Conservation (phyloP, 2,329 filamentous ascomycete species). For the Grosmannia huntii region DNA sequence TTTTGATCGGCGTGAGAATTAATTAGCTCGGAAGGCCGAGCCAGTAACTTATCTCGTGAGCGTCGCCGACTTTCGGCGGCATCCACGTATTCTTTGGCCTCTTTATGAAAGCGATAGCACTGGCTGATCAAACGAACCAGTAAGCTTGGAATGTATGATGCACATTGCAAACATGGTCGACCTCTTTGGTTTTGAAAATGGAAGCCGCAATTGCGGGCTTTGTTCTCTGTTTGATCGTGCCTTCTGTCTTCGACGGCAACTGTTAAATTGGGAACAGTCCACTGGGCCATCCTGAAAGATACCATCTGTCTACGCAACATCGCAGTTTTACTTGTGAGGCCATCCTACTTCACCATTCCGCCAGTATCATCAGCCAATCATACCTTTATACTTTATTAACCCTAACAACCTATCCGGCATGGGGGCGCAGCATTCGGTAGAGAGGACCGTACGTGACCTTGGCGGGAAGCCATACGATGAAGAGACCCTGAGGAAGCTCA, state of each 20-base stretch:
- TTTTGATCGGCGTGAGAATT: too few species aligned
- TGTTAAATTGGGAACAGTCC: too few species aligned
- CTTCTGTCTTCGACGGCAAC: not conserved
- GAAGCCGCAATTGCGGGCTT: not conserved
- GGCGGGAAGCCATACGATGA: slow-evolving; percentile 6
- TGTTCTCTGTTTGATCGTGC: not conserved
- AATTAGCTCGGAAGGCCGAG: too few species aligned
- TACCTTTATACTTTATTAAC: not conserved
- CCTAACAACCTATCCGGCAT: not conserved
- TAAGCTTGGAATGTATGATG: too few species aligned
- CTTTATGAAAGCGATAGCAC: too few species aligned
- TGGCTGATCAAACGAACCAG: too few species aligned
- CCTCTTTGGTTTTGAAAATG: not conserved
- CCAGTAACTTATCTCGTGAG: too few species aligned
- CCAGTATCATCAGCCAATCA: not conserved
- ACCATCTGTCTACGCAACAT: not conserved
- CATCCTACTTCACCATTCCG: not conserved
- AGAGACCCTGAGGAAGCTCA: slow-evolving; percentile 5
- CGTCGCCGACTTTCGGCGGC: too few species aligned
- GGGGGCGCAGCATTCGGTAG: slow-evolving; percentile 9
- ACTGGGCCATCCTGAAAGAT: not conserved
- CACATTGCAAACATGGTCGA: not conserved
- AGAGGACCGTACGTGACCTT: slow-evolving; percentile 7
- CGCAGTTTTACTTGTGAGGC: not conserved
- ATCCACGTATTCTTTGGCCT: too few species aligned